Evolutionary conservation across 2,329 filamentous ascomycete genomes (phyloP), one percentile per base, ranked within the genome.

Genomic region (Nigrograna mackinnonii): DNA sequence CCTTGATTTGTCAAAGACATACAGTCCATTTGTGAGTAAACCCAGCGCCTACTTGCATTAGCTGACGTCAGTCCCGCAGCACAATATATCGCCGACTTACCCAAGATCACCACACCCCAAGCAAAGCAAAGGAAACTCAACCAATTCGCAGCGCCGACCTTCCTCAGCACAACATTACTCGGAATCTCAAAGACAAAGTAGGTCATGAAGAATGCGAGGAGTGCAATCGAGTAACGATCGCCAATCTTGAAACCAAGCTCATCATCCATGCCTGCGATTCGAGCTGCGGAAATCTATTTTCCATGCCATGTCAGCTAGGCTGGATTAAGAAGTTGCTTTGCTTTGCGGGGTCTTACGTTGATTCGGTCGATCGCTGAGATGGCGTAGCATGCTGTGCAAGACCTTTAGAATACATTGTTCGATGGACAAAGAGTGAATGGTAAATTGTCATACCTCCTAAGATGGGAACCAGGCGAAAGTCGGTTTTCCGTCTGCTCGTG

Each of bases 111-210:
- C 6, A 51, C 24, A 9, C 57, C 55, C 55, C 55, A 60, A 1
- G 48, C 39, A 37, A 58, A 47, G 16, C 49, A 52, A 13, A 57
- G 31, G 18, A 53, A 54, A 9, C 44, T 36, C 4, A 60, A 46
- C 55, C 55, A 60, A 30, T 54, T 54, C 4, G 55, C 55, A 9
- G 51, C 44, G 4, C 55, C 57, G 11, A 56, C 36, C 33, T 68
- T 70, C 18, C 69, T 66, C 19, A 80, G 62, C 6, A 77, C 63
- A 41, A 79, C 67, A 57, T 78, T 79, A 47, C 69, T 74, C 0
- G 77, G 76, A 4, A 79, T 68, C 50, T 79, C 75, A 47, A 74
- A 78, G 18, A 78, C 49, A 24, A 80, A 69, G 53, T 80, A 78
- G 18, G 68, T 69, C 31, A 79, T 66, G 55, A 79, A 79, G 65